Evolutionary conservation across 495 filamentous ascomycete genomes (phyloP), one percentile per base, ranked within the genome.

Genomic region (Cudoniella acicularis): DNA sequence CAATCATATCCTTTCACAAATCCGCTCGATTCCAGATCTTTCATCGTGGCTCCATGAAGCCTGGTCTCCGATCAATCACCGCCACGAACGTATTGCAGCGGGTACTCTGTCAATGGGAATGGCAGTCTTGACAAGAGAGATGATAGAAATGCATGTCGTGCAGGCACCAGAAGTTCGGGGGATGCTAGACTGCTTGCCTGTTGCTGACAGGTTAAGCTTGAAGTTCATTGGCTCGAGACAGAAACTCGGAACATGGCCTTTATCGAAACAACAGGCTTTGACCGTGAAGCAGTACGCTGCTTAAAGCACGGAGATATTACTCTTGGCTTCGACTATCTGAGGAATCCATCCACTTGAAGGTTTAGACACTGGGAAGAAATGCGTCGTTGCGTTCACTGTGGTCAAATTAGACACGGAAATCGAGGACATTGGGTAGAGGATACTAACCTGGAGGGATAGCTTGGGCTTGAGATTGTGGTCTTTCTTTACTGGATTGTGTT

Each of bases 131-230:
- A 54, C 57, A 25, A 36, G 57, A 54, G 52, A 61, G 27, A 59
- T 59, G 42, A 59, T 59, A 24, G 49, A 61, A 43, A 64, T 61
- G 62, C 57, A 64, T 21, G 57, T 64, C 40, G 56, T 60, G 22
- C 21, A 56, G 25, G 27, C 57, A 20, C 54, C 62, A 1, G 51
- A 54, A 45, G 24, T 61, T 6, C 53, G 63, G 10, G 55, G 58
- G 10, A 61, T 65, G 43, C 23, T 56, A 30, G 63, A 61, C 23
- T 58, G 36, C 10, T 47, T 64, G 43, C 57, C 62, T 6, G 57
- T 60, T 13, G 51, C 48, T 13, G 46, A 43, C 13, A 36, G 11
- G 1, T 27, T 46, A 18, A 24, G n/a, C 3, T n/a, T 2, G 27
- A 49, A 17, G 2, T 58, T 59, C 13, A 42, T 63, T 22, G 60